Conservation (phyloP, 441 rosid genomes). For the Biscutella auriculata region DNA sequence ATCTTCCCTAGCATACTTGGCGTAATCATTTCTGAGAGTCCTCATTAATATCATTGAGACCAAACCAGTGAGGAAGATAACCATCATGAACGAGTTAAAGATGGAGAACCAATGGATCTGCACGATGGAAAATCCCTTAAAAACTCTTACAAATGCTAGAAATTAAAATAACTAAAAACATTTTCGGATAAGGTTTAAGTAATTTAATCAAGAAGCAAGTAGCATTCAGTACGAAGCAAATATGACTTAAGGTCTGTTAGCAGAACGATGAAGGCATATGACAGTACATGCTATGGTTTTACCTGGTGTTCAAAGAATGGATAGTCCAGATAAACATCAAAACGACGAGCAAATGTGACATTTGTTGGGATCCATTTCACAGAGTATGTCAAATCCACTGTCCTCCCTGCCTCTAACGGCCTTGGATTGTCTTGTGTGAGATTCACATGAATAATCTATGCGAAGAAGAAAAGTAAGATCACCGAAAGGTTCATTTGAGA, state of each 20-base stretch:
- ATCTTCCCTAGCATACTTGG: slow-evolving; percentile 94
- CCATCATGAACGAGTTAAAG: slow-evolving; percentile 98
- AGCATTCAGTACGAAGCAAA: too few relatives aligned
- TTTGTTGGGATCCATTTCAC: slow-evolving; percentile 63
- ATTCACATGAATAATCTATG: slow-evolving; percentile 90
- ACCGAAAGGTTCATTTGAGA: too few relatives aligned
- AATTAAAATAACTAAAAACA: too few relatives aligned
- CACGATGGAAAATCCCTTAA: too few relatives aligned
- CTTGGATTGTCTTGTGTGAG: slow-evolving; percentile 71
- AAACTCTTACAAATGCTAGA: too few relatives aligned
- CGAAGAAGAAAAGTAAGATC: neutral
- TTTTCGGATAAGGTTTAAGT: too few relatives aligned
- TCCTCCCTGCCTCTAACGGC: slow-evolving; percentile 59
- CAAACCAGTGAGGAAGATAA: slow-evolving; percentile 92
- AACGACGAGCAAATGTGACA: slow-evolving; percentile 76
- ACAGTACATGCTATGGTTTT: too few relatives aligned
- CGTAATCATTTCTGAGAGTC: slow-evolving; percentile 93
- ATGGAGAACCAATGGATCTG: slow-evolving; percentile 99
- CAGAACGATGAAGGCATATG: too few relatives aligned
- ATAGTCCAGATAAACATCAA: slow-evolving; percentile 85
- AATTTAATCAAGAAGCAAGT: too few relatives aligned
- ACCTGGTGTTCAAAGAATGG: slow-evolving; percentile 98
- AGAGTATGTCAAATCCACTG: slow-evolving; percentile 69
- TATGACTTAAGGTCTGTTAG: too few relatives aligned
- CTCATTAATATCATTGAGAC: slow-evolving; percentile 97